Conservation (phyloP, 352 stramenopile species). For the Phytophthora litchii region DNA sequence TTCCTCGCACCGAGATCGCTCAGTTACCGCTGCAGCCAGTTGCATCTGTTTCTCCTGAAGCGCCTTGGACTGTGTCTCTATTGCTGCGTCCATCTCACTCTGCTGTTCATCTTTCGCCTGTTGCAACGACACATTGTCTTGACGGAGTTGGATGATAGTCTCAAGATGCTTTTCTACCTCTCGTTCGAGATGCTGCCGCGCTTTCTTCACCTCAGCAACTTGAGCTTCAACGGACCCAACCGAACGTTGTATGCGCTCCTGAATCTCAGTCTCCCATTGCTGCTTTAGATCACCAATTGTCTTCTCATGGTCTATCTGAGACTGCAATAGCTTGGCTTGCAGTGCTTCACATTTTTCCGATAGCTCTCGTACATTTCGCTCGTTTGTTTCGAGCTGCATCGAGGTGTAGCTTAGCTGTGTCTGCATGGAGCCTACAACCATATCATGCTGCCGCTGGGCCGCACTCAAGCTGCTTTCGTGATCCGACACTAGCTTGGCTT, state of each 20-base stretch:
- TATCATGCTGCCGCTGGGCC: slow-evolving; percentile 48
- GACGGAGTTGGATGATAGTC: slow-evolving; percentile 54
- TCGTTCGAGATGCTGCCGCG: slow-evolving; percentile 56
- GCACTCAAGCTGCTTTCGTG: slow-evolving; percentile 46
- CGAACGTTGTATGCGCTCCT: slow-evolving; percentile 62
- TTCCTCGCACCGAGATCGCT: slow-evolving; percentile 47
- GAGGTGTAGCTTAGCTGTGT: slow-evolving; percentile 51
- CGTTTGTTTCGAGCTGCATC: slow-evolving; percentile 44
- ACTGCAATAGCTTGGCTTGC: slow-evolving; percentile 53
- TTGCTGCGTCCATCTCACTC: slow-evolving; percentile 32
- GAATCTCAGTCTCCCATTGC: slow-evolving; percentile 56
- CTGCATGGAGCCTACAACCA: slow-evolving; percentile 41
- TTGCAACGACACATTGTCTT: slow-evolving; percentile 65
- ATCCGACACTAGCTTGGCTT: slow-evolving; percentile 37
- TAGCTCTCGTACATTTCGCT: slow-evolving; percentile 29
- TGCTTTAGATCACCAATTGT: slow-evolving; percentile 52
- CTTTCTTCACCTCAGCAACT: slow-evolving; percentile 70
- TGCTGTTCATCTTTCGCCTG: slow-evolving; percentile 47
- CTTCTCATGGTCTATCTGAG: slow-evolving; percentile 64
- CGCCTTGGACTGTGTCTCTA: slow-evolving; percentile 48
- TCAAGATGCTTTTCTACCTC: slow-evolving; percentile 70
- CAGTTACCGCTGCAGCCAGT: slow-evolving; percentile 35
- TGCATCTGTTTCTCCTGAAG: slow-evolving; percentile 52
- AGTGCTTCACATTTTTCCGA: slow-evolving; percentile 55
- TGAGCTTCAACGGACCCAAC: slow-evolving; percentile 63